These are phyloP conservation scores for Trametes sp. DNA, from an alignment of 1,284 basidiomycete genomes.

Conservation along the genomic window DNA sequence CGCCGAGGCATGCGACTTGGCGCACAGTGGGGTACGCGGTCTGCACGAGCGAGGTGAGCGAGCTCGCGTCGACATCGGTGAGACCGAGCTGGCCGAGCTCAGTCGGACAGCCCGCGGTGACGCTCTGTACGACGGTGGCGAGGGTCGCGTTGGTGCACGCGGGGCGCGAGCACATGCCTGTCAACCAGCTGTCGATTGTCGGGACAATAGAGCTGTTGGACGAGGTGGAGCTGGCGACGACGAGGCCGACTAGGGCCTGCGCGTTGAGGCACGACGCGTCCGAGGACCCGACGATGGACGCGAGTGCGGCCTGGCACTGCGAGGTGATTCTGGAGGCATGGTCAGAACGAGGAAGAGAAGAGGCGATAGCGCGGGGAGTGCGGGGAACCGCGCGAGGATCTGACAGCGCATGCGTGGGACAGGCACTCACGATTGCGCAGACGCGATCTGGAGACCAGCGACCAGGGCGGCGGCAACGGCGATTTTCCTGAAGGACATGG, in stretches of 20 bases:
- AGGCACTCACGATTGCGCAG: conserved; percentile 53
- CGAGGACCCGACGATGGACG: conserved; percentile 50
- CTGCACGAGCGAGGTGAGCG: conserved; percentile 50
- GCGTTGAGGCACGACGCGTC: conserved; percentile 63
- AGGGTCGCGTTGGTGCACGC: conserved; percentile 66
- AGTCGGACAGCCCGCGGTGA: conserved; percentile 59
- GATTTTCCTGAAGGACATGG: conserved; percentile 38
- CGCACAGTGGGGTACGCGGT: conserved; percentile 58
- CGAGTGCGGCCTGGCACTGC: conserved; percentile 45
- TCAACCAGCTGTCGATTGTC: conserved; percentile 65
- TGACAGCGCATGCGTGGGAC: conserved; percentile 8
- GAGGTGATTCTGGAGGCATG: conserved; percentile 44
- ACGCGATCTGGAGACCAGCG: conserved; percentile 48
- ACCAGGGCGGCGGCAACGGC: conserved; percentile 40
- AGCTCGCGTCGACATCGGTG: conserved; percentile 35
- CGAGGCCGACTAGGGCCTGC: conserved; percentile 52
- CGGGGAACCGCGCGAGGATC: conserved; percentile 4
- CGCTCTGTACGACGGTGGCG: conserved; percentile 53
- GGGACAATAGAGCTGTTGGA: conserved; percentile 51
- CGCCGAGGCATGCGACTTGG: conserved; percentile 59
- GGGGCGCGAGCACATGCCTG: conserved; percentile 57
- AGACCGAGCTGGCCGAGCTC: conserved; percentile 52
- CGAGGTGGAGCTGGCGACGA: conserved; percentile 45
- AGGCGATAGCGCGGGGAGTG: conserved; percentile 3
- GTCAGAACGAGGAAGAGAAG: neutral